Base-by-base conservation (phyloP, 192 early-diverging fungal species). In the Coemansia sp. region DNA sequence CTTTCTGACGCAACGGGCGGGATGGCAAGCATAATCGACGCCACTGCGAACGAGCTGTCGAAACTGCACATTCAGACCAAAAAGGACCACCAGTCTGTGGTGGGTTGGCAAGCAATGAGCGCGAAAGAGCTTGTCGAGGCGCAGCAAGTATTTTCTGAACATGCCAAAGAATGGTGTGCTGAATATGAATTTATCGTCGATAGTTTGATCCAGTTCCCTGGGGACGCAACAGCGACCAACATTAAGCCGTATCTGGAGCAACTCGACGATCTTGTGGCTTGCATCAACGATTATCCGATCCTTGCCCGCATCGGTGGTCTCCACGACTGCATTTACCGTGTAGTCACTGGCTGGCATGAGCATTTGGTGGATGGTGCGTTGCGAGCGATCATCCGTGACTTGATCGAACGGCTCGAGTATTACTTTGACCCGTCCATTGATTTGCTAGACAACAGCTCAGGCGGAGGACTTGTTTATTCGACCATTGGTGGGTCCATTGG, bases 161-260 rank as follows among this genome's bases (percentile, higher is more conserved):
- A 69, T 23, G 46, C 75, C 26, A 46, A 38, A 0, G 78, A 81
- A 41, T 81, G 78, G 78, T 59, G 62, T 20, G 44, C 63, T 2
- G 78, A 81, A n/a, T 81, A 81, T 46, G 78, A 81, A 60, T 75
- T 75, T 52, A 81, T 81, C 18, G 48, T 66, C 11, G 78, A 81
- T 30, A 75, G 70, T 21, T 38, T 81, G 62, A 44, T 81, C 6
- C 69, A 71, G 48, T 71, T 69, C 21, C 78, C 78, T 6, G 78
- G 69, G 45, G 78, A 81, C 26, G 52, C 68, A 15, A 48, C 68
- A 1, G 68, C 57, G 1, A 57, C 57, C 43, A 58, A 60, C 41
- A 55, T 64, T 0, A 39, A 48, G 11, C 66, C 72, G 23, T 72
- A 69, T 44, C 24, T 81, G 59, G 44, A 62, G 14, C 78, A 81